Evolutionary conservation across 75 land plant species (phyloP).

Genomic region (Sequoiadendron giganteum): DNA sequence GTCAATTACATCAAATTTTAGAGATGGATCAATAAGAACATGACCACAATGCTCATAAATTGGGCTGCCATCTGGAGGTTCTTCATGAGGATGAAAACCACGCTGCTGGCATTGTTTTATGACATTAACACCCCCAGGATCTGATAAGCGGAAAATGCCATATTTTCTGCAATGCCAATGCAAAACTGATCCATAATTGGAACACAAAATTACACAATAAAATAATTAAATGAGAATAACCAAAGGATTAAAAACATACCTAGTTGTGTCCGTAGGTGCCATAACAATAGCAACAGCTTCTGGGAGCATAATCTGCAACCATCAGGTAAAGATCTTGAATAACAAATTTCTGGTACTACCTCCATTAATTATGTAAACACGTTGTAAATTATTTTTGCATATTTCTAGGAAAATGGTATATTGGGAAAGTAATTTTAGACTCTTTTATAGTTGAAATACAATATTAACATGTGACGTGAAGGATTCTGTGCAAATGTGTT

Average conservation of each 20-base stretch:
- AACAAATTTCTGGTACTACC: neutral
- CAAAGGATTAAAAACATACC: slow-evolving; percentile 28
- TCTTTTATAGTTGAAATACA: neutral
- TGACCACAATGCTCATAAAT: slow-evolving; percentile 86
- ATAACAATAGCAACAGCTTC: slow-evolving; percentile 99
- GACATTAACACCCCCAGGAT: slow-evolving; percentile 84
- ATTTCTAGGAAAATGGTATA: neutral
- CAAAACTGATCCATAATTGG: neutral
- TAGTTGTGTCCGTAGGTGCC: slow-evolving; percentile 88
- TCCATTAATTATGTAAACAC: neutral
- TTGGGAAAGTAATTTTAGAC: neutral
- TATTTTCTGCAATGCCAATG: slow-evolving; percentile 36
- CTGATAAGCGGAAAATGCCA: slow-evolving; percentile 89
- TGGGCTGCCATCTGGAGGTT: slow-evolving; percentile 76
- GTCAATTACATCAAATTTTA: slow-evolving; percentile 81
- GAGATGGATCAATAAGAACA: slow-evolving; percentile 73
- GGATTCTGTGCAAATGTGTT: neutral
- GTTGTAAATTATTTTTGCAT: neutral
- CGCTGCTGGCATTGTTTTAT: slow-evolving; percentile 73
- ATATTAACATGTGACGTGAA: neutral
- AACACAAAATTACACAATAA: neutral
- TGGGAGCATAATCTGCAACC: slow-evolving; percentile 78
- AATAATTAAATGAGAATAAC: neutral
- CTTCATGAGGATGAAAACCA: slow-evolving; percentile 90
- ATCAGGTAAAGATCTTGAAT: neutral